Conservation (phyloP, 2,329 filamentous ascomycete species). For the Fusarium proliferatum region DNA sequence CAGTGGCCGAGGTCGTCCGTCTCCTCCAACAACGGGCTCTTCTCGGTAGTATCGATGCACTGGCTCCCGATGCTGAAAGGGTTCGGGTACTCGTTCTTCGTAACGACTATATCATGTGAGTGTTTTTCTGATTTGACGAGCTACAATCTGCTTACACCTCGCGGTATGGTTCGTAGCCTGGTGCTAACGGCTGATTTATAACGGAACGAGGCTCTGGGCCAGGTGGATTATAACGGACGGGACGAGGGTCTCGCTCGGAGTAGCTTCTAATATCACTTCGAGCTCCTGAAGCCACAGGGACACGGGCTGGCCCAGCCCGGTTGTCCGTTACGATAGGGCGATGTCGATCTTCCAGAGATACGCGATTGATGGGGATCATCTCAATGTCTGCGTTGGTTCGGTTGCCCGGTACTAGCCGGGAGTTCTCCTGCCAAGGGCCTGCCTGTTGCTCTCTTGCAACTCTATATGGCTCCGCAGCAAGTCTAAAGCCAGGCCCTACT, state of each 20-base stretch:
- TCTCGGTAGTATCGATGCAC: conserved; percentile 31
- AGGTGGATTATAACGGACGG: conserved; percentile 14
- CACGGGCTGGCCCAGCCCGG: conserved; percentile 10
- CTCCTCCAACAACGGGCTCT: conserved; percentile 17
- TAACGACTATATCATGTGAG: conserved; percentile 37
- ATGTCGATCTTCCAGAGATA: conserved; percentile 16
- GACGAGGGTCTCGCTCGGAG: conserved; percentile 12
- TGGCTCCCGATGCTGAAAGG: conserved; percentile 23
- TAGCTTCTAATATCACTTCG: conserved; percentile 8
- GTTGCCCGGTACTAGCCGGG: conserved; percentile 28
- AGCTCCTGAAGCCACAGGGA: conserved; percentile 1
- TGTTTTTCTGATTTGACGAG: neutral
- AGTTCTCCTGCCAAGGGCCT: conserved; percentile 37
- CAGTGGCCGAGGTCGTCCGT: conserved; percentile 29
- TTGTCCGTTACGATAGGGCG: conserved; percentile 20
- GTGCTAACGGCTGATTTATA: conserved; percentile 12
- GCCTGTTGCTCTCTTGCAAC: conserved; percentile 31
- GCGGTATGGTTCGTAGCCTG: conserved; percentile 33
- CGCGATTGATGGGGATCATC: conserved; percentile 30
- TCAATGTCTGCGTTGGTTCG: conserved; percentile 36
- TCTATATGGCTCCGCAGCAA: conserved; percentile 18
- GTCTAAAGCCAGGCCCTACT: conserved; percentile 27
- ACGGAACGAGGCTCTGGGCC: conserved; percentile 25
- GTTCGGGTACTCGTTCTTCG: conserved; percentile 11
- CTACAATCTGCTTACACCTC: conserved; percentile 40